Evolutionary conservation across 257 asterid genomes (phyloP).

Genomic region (Lithospermum erythrorhizon): DNA sequence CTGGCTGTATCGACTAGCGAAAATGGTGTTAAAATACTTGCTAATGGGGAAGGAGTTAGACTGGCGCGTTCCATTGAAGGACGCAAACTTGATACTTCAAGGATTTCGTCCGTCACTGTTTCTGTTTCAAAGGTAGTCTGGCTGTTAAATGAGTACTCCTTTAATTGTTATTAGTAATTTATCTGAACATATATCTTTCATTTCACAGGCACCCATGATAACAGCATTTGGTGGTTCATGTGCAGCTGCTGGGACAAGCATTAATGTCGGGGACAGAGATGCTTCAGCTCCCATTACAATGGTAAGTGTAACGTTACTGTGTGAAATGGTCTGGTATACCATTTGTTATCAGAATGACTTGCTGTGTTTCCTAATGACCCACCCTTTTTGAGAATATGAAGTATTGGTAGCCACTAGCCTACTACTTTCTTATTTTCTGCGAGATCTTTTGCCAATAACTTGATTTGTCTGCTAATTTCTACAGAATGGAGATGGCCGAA

Average conservation of each 20-base stretch:
- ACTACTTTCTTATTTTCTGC: too few relatives aligned
- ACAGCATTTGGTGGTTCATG: constrained; percentile 33
- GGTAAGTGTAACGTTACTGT: constrained; percentile 16
- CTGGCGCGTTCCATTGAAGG: constrained; percentile 26
- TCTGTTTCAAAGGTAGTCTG: constrained; percentile 33
- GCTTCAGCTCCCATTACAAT: constrained; percentile 24
- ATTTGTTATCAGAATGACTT: too few relatives aligned
- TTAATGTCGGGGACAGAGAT: constrained; percentile 27
- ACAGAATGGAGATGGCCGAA: constrained; percentile 41
- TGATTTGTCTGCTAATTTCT: background rate
- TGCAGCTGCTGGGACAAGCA: constrained; percentile 31
- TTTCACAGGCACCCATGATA: constrained; percentile 28
- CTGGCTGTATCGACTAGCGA: constrained; percentile 60
- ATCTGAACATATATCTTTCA: constrained; percentile 5
- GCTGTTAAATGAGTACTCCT: constrained; percentile 1
- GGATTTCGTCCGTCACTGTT: constrained; percentile 20
- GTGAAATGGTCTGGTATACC: too few relatives aligned
- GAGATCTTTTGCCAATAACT: background rate
- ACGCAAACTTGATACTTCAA: constrained; percentile 18
- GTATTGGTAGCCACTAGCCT: background rate
- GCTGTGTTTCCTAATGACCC: too few relatives aligned
- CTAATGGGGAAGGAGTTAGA: constrained; percentile 38
- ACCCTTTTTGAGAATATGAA: too few relatives aligned
- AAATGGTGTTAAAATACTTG: constrained; percentile 50
- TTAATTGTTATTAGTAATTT: background rate